Conservation (phyloP, 345 rosid genomes). For the Brassica incana region DNA sequence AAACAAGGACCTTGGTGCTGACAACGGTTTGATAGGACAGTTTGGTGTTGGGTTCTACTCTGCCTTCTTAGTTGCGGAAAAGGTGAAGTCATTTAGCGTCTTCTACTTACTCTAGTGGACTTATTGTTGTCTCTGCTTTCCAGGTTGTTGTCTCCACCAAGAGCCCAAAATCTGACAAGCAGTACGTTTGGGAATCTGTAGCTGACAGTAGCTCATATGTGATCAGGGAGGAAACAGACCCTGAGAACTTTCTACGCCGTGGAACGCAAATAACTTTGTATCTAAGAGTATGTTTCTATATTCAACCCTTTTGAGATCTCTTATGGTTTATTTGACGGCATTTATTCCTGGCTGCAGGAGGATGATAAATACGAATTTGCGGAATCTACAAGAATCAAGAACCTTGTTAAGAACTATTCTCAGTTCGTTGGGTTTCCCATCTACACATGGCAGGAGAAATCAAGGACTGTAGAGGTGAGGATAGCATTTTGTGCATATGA, state of each 20-base stretch:
- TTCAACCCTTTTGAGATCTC: background rate
- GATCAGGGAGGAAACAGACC: constrained; percentile 83
- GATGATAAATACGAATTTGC: constrained; percentile 93
- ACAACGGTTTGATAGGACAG: constrained; percentile 88
- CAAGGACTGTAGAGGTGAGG: constrained; percentile 86
- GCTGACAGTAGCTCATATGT: constrained; percentile 90
- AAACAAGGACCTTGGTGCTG: constrained; percentile 87
- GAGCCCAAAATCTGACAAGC: constrained; percentile 93
- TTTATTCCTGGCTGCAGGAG: constrained; percentile 46
- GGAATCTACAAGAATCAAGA: constrained; percentile 70
- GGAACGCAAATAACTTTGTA: constrained; percentile 91
- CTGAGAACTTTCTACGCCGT: constrained; percentile 68
- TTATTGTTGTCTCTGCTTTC: constrained; percentile 8
- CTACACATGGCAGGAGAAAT: constrained; percentile 82
- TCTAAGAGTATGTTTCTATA: constrained; percentile 53
- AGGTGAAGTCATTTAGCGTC: constrained; percentile 46
- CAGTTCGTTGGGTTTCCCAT: constrained; percentile 98
- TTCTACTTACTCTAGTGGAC: background rate
- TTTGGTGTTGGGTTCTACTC: constrained; percentile 99
- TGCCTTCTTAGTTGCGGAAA: constrained; percentile 93
- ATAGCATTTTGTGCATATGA: background rate
- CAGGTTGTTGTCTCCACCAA: constrained; percentile 93
- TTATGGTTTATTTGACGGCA: background rate
- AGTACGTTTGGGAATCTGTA: constrained; percentile 87
- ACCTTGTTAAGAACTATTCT: constrained; percentile 90